Evolutionary conservation across 805 yeast species (phyloP).

Genomic region (Lipomyces oligophaga): DNA sequence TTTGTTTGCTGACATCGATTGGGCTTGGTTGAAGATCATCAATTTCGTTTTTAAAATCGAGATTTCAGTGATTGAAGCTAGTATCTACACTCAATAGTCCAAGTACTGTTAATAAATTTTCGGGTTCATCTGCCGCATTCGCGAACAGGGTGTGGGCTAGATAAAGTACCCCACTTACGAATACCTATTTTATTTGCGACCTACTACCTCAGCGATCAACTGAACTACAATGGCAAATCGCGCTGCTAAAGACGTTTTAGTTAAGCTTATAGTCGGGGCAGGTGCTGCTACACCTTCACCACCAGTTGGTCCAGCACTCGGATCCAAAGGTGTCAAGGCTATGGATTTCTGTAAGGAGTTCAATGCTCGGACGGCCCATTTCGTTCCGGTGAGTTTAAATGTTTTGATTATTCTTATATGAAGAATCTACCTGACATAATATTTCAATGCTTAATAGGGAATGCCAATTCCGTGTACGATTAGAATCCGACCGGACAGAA

Average conservation of each 20-base stretch:
- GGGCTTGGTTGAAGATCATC: too few species aligned
- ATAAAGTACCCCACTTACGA: too few species aligned
- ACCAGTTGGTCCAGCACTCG: conserved; percentile 98
- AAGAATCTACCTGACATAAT: background rate
- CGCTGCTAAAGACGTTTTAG: conserved; percentile 55
- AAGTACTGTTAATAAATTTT: too few species aligned
- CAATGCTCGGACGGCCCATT: conserved; percentile 91
- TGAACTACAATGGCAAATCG: conserved; percentile 17
- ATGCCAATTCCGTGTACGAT: conserved; percentile 84
- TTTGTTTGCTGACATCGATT: too few species aligned
- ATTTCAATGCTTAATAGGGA: conserved; percentile 41
- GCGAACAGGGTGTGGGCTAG: too few species aligned
- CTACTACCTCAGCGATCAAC: too few species aligned
- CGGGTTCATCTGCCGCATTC: too few species aligned
- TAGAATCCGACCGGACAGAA: conserved; percentile 86
- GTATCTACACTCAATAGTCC: too few species aligned
- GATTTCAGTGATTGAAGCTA: too few species aligned
- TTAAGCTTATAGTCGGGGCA: conserved; percentile 90
- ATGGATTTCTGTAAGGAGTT: conserved; percentile 98
- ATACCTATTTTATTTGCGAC: too few species aligned
- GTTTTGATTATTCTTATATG: background rate
- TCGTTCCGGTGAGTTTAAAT: conserved; percentile 46
- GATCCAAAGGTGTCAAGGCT: conserved; percentile 97
- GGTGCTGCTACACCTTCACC: conserved; percentile 99
- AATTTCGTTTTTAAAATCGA: too few species aligned